phyloP scores from a whole-genome alignment of 2,329 filamentous ascomycete genomes.

The Byssoonygena ceratinophila region DNA sequence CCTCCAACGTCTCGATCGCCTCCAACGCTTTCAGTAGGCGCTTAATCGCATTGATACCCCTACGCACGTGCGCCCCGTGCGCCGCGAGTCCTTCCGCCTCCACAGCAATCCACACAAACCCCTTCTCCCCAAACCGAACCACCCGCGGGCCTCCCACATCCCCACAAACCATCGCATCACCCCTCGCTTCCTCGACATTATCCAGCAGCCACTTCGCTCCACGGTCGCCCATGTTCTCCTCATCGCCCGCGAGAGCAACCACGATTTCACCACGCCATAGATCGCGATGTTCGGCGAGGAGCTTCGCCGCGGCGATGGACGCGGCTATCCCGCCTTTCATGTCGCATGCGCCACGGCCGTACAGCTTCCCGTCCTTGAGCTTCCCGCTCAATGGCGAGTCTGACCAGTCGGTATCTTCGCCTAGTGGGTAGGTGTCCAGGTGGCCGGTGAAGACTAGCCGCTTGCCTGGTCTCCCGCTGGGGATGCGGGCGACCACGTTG shows the following conservation, averaged over 20 bases:
- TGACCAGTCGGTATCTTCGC: conserved; percentile 7
- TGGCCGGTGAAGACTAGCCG: conserved; percentile 15
- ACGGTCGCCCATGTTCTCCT: conserved; percentile 11
- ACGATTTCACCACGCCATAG: conserved; percentile 14
- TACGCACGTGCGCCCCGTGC: conserved; percentile 14
- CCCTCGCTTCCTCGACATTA: conserved; percentile 9
- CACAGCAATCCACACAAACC: conserved; percentile 13
- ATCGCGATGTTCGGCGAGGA: conserved; percentile 11
- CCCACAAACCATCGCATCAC: conserved; percentile 14
- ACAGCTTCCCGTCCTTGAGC: conserved; percentile 11
- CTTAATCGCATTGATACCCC: conserved; percentile 12
- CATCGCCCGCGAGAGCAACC: conserved; percentile 13
- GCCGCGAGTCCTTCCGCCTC: conserved; percentile 12
- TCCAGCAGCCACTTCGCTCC: conserved; percentile 14
- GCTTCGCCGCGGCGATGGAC: conserved; percentile 10
- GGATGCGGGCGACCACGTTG: conserved; percentile 12
- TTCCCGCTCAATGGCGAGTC: conserved; percentile 7
- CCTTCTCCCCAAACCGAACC: conserved; percentile 15
- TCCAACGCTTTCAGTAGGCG: conserved; percentile 13
- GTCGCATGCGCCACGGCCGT: conserved; percentile 13
- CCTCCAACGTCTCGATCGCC: conserved; percentile 11
- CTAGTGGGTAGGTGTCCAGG: conserved; percentile 13
- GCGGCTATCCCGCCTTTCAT: conserved; percentile 15
- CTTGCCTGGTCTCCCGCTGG: conserved; percentile 13
- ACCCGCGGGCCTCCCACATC: conserved; percentile 11